Conservation (phyloP, 495 filamentous ascomycete genomes). For the Eremomyces bilateralis region DNA sequence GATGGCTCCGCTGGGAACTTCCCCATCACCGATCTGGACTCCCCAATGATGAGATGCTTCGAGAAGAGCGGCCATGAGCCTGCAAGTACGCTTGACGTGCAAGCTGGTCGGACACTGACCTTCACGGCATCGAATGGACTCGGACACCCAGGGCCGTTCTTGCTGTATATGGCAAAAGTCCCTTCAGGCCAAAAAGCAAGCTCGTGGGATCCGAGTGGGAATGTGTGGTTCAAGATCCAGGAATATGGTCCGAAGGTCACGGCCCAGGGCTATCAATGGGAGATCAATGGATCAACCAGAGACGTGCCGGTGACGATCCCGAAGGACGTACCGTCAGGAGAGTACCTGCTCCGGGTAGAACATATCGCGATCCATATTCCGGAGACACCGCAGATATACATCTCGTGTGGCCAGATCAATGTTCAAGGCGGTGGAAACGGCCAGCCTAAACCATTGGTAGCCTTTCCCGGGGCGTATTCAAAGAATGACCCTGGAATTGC, state of each 20-base stretch:
- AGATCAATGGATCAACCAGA: conserved; percentile 15
- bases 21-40: conserved; percentile 22
- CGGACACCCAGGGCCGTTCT: conserved; percentile 11
- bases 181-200: conserved; percentile 7
- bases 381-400: conserved; percentile 26
- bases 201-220: conserved; percentile 20
- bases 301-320: conserved; percentile 26
- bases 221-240: conserved; percentile 31
- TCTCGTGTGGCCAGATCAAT: conserved; percentile 35
- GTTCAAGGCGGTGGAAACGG: conserved; percentile 31
- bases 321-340: conserved; percentile 11
- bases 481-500: conserved; percentile 24
- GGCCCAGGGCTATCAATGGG: conserved; percentile 10
- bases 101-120: conserved; percentile 24
- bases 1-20: conserved; percentile 16
- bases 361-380: conserved; percentile 22
- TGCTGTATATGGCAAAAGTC: conserved; percentile 11
- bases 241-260: conserved; percentile 19
- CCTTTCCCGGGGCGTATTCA: conserved; percentile 31
- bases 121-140: conserved; percentile 24
- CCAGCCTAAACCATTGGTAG: conserved; percentile 23
- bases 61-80: conserved; percentile 19
- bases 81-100: conserved; percentile 18
- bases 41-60: conserved; percentile 27
- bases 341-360: conserved; percentile 12